Evolutionary conservation across 305 asterid genomes (phyloP), one percentile per base, ranked within the genome.

Genomic region (Plantago lanceolata): DNA sequence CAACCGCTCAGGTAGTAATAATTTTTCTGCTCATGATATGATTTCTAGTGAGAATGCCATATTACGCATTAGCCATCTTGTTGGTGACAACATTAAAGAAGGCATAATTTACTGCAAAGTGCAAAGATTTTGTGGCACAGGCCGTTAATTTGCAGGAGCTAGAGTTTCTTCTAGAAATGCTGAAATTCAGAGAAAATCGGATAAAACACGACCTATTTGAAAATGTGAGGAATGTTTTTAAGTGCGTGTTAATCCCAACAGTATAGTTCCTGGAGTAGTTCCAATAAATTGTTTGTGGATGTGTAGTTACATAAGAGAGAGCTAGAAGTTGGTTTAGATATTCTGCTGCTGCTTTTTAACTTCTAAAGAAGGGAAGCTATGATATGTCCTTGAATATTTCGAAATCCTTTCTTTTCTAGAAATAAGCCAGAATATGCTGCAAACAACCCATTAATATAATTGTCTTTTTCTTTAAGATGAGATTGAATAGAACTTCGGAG

Each of bases 1-100:
- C 89, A 80, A 48, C 87, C 96, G 67, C 94, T 89, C 17, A 86
- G 93, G 98, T 90, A 73, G n/a, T n/a, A n/a, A 73, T 47, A 7
- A 37, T 8, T 3, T 35, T 35, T 8, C 6, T 35, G 6, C 8
- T 37, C 13, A 37, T 37, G 44, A 40, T 11, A 9, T 40, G 47
- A 11, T 13, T 19, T 17, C 43, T 59, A 14, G 48, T 37, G n/a
- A 40, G 44, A 49, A 58, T 64, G 43, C 37, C 3, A 28, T 15
- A 59, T 13, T 13, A 37, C 48, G 37, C 8, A 37, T 0, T 13
- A 40, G 31, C 28, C 17, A 17, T 68, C 19, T 29, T 51, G 58
- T 45, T 48, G 19, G 14, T 12, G 20, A 47, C 11, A 57, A n/a
- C 58, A 33, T 56, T 65, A 19, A 57, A 28, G 45, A 62, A 49